phyloP scores from a whole-genome alignment of 768 basidiomycete species.

The Pleurotus pulmonarius region DNA sequence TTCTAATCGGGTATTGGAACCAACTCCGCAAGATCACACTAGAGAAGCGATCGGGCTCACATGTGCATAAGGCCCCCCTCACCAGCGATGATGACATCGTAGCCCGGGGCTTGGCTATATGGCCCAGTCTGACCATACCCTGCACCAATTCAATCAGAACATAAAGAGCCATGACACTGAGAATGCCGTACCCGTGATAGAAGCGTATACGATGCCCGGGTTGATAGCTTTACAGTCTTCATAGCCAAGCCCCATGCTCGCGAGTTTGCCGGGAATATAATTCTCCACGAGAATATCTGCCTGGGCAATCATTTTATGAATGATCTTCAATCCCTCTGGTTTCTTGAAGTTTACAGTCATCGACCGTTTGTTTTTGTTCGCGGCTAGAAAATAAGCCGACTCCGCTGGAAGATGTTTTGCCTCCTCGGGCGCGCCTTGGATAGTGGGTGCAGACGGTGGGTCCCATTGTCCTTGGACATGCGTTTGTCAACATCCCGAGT shows the following conservation, averaged over 20 bases:
- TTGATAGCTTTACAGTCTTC: constrained; percentile 79
- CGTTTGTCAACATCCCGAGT: no score
- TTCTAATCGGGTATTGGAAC: constrained; percentile 40
- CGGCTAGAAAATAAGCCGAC: constrained; percentile 88
- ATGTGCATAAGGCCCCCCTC: constrained; percentile 96
- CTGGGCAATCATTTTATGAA: constrained; percentile 63
- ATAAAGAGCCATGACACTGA: background rate
- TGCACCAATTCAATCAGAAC: constrained; percentile 9
- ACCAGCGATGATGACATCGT: constrained; percentile 83
- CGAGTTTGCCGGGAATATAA: constrained; percentile 82
- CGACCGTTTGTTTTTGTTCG: constrained; percentile 87
- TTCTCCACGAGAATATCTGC: constrained; percentile 92
- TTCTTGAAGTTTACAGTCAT: constrained; percentile 87
- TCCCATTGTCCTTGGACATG: constrained; percentile 47
- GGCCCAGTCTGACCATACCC: constrained; percentile 80
- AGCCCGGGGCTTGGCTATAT: constrained; percentile 77
- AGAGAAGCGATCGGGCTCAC: constrained; percentile 36
- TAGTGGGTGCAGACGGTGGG: constrained; percentile 55
- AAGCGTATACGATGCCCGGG: constrained; percentile 79
- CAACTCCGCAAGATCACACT: constrained; percentile 5
- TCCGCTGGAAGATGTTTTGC: constrained; percentile 76
- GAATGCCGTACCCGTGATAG: constrained; percentile 66
- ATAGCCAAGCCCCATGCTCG: constrained; percentile 80
- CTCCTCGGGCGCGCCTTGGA: constrained; percentile 44
- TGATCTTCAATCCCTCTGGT: constrained; percentile 69